These are phyloP conservation scores for Sarcodon sp. DNA, from an alignment of 768 basidiomycete species.

Conservation along the genomic window DNA sequence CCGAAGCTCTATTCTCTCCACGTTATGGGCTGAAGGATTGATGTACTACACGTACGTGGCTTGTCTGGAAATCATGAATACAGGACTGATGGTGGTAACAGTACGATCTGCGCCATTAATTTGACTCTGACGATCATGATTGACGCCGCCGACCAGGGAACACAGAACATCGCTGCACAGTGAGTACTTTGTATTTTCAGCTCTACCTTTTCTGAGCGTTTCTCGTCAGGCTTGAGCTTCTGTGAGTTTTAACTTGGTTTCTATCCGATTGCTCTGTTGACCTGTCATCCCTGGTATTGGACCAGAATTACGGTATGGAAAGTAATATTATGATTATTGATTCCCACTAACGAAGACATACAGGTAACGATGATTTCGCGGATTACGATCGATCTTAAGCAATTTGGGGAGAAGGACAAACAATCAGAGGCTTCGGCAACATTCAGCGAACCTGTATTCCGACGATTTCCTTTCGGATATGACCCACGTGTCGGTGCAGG, in stretches of 20 bases:
- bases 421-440: too few species aligned
- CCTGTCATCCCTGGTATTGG: too few species aligned
- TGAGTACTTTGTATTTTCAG: slow-evolving; percentile 6
- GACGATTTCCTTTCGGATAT: too few species aligned
- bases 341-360: too few species aligned
- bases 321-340: too few species aligned
- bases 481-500: too few species aligned
- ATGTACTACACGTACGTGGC: background rate
- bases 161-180: slow-evolving; percentile 26
- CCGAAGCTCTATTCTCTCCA: background rate
- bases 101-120: slow-evolving; percentile 24
- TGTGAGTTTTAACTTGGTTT: slow-evolving; percentile 17
- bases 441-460: too few species aligned
- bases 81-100: slow-evolving; percentile 10
- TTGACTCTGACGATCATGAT: slow-evolving; percentile 27
- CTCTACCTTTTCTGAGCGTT: background rate
- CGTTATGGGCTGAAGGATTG: background rate
- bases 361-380: slow-evolving; percentile 54
- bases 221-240: slow-evolving; percentile 20
- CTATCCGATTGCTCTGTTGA: too few species aligned
- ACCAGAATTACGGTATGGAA: too few species aligned
- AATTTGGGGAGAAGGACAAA: slow-evolving; percentile 6
- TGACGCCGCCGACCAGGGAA: slow-evolving; percentile 11
- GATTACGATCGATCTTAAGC: slow-evolving; percentile 48
- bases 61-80: background rate